phyloP scores from a whole-genome alignment of 139 green algal genomes.

The Closterium sp. region DNA sequence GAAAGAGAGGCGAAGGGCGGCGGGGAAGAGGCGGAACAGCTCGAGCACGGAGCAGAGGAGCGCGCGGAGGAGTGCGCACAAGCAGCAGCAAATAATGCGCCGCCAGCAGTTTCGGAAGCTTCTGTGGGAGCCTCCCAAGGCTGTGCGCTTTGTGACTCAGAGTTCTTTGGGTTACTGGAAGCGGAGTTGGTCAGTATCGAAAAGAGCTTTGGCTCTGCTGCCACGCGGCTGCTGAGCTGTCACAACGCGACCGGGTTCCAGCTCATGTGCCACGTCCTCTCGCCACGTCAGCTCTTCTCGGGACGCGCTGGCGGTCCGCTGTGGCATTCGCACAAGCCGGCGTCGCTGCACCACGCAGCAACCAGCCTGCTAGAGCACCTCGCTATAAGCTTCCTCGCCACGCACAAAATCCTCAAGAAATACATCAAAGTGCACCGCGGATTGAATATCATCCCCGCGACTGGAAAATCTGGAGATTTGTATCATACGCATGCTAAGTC shows the following conservation, averaged over 20 bases:
- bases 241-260: neutral
- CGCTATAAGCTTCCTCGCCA: neutral
- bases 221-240: neutral
- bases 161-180: neutral
- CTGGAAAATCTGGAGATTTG: too few species aligned
- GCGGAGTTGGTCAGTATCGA: neutral
- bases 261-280: neutral
- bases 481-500: too few species aligned
- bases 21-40: neutral
- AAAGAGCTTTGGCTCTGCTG: neutral
- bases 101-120: neutral
- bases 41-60: too few species aligned
- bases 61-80: neutral
- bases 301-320: neutral
- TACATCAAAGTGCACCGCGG: neutral
- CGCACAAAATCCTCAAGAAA: neutral
- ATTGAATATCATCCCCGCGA: neutral
- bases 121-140: too few species aligned
- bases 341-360: neutral
- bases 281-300: neutral
- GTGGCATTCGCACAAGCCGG: neutral
- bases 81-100: too few species aligned
- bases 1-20: neutral
- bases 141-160: neutral
- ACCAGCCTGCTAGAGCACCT: neutral